A percentile compares a stretch with the other conserved stretches of the same genome.
These are phyloP conservation scores for Sarocladiaceae sp. DNA, from an alignment of 2,329 filamentous ascomycete genomes.

Conservation along the genomic window DNA sequence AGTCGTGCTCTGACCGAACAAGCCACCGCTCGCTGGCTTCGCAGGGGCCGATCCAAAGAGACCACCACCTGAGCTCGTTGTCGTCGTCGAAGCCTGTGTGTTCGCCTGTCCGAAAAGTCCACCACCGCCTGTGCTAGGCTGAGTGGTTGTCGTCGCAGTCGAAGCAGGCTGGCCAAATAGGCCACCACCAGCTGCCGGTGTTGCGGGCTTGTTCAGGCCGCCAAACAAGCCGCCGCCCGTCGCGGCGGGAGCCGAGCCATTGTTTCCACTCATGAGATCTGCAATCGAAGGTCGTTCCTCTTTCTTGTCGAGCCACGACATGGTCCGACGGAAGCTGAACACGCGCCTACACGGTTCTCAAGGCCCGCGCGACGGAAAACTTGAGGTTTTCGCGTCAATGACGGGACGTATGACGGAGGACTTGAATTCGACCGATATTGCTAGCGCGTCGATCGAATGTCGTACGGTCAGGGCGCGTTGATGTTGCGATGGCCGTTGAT, in stretches of 20 bases:
- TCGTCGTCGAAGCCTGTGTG: conserved; percentile 13
- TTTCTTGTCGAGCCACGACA: background rate
- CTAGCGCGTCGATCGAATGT: background rate
- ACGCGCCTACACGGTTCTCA: too few relatives aligned
- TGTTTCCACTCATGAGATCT: background rate
- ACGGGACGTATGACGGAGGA: too few relatives aligned
- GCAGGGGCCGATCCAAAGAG: conserved; percentile 14
- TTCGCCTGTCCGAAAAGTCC: conserved; percentile 19
- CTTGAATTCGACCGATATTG: background rate
- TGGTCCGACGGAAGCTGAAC: background rate
- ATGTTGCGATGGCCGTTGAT: background rate
- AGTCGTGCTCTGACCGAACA: conserved; percentile 16
- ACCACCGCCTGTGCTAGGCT: conserved; percentile 12
- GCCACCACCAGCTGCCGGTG: background rate
- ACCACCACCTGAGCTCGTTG: conserved; percentile 13
- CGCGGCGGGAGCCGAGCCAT: background rate
- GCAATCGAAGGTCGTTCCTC: background rate
- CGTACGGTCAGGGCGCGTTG: conserved; percentile 4
- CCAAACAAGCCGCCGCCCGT: conserved; percentile 1
- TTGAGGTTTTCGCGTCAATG: too few relatives aligned
- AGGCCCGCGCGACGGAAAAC: too few relatives aligned
- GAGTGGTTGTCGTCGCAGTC: conserved; percentile 7
- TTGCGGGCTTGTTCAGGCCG: background rate
- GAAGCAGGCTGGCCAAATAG: conserved; percentile 14
- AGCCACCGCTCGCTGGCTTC: conserved; percentile 6